Base-by-base conservation (phyloP, 257 asterid species). In the Salvia hispanica region DNA sequence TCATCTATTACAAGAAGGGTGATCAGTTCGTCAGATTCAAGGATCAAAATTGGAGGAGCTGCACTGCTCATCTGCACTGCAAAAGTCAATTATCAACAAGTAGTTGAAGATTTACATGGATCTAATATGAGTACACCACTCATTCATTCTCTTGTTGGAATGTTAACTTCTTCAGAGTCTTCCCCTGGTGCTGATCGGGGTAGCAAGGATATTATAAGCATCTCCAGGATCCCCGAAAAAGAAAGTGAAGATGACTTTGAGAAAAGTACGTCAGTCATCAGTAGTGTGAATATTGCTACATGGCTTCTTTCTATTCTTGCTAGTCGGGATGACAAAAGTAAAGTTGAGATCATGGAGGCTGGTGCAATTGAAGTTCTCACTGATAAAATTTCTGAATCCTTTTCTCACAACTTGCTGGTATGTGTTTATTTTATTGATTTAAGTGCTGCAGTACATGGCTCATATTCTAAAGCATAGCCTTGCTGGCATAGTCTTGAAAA, bases 291-390 rank as follows among this genome's bases (percentile, higher is more conserved):
- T 75, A 85, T 94, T 47, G 90, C 93, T 43, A 82, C 84, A 56
- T 94, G 97, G 99, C 93, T 94, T 74, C 96, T 94, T 74, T 84
- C 95, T 70, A 80, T 78, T 65, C 90, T 94, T 77, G 96, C 95
- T 61, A 80, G 91, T 73, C 84, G 71, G 62, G 95, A 91, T 78
- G 90, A 82, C 60, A 81, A 72, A 78, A 79, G 89, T 74, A 94
- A 82, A 80, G 70, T 72, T 62, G 95, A 86, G 78, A 85, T 91
- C 79, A 78, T 85, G 92, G 95, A 94, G 80, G 95, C 95, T 75
- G 99, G 95, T 74, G 95, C 92, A 52, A 81, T 91, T 66, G 99
- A 91, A 85, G 82, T 84, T 78, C 90, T 94, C 60, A 94, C 95
- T 3, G 93, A 85, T 51, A 91, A 76, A 83, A 81, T 94, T 69